Evolutionary conservation across 2,329 filamentous ascomycete genomes (phyloP).

Genomic region (Aspergillus novoparasiticus): DNA sequence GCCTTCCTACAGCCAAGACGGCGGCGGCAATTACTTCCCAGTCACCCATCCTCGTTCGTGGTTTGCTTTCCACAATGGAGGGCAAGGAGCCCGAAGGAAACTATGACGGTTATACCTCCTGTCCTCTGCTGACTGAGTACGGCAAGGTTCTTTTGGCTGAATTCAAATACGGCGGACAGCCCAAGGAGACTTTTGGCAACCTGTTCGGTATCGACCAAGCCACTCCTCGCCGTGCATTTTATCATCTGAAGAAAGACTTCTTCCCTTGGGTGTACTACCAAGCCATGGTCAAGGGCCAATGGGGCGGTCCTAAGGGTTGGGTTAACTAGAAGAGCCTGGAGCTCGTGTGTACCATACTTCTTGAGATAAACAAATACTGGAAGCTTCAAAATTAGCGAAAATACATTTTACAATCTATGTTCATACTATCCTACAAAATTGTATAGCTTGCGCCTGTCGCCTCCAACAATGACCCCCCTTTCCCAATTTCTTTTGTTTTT

Average conservation of each 20-base stretch:
- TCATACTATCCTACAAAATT: neutral
- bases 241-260: slow-evolving; percentile 67
- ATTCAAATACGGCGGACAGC: slow-evolving; percentile 65
- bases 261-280: slow-evolving; percentile 68
- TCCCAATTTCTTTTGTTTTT: neutral
- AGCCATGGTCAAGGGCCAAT: slow-evolving; percentile 63
- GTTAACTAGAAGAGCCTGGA: slow-evolving; percentile 7
- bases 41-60: slow-evolving; percentile 54
- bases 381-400: neutral
- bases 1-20: slow-evolving; percentile 61
- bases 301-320: slow-evolving; percentile 63
- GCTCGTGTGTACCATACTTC: neutral
- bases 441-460: neutral
- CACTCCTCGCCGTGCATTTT: slow-evolving; percentile 59
- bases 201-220: slow-evolving; percentile 60
- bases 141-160: slow-evolving; percentile 66
- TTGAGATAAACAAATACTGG: neutral
- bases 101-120: slow-evolving; percentile 61
- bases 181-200: slow-evolving; percentile 64
- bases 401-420: neutral
- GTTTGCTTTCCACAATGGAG: slow-evolving; percentile 50
- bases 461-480: neutral
- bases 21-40: slow-evolving; percentile 57
- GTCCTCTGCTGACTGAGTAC: slow-evolving; percentile 58
- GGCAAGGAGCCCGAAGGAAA: slow-evolving; percentile 47